Base-by-base conservation (phyloP, 176 grass and related monocot genomes). In the Hordeum marinum region DNA sequence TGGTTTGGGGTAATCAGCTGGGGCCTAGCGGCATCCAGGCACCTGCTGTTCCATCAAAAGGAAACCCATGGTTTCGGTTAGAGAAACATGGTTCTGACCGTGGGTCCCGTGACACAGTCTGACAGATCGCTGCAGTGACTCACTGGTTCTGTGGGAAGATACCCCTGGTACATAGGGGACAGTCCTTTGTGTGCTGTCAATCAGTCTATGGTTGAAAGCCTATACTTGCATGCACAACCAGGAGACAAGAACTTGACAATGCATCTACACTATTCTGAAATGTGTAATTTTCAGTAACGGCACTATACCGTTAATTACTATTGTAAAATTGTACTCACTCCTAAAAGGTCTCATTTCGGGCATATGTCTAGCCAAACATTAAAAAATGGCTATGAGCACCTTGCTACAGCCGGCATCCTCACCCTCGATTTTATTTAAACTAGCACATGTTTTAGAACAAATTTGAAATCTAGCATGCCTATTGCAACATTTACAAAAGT, bases 171-270 rank as follows among this genome's bases (percentile, higher is more conserved):
- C 61, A 46, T 12, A 59, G 26, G 12, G 50, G 32, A 14, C 68
- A 67, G 71, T 64, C 67, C 68, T 59, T 66, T 78, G 80, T 73
- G 84, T 86, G 84, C 84, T 90, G 84, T 86, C 79, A 90, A 72
- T 82, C 88, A 78, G 15, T n/a, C 84, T 78, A 78, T 66, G 84
- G 73, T 73, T 58, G 57, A 58, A 23, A 82, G 64, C 32, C 79
- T 69, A 36, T 5, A 55, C 21, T 43, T 29, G 67, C 27, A 62
- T 54, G 79, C 75, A 79, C 17, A 21, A 59, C 75, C 75, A 80
- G 68, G 39, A 31, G 36, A 63, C 63, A 85, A n/a, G 46, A 63
- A 35, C 39, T 62, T 52, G 80, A 39, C 12, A 20, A 18, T 23
- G n/a, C 65, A 35, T 57, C 54, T 50, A 73, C 27, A 48, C 17